Base-by-base conservation (phyloP, 129 eudicot species). In the Erigeron canadensis region DNA sequence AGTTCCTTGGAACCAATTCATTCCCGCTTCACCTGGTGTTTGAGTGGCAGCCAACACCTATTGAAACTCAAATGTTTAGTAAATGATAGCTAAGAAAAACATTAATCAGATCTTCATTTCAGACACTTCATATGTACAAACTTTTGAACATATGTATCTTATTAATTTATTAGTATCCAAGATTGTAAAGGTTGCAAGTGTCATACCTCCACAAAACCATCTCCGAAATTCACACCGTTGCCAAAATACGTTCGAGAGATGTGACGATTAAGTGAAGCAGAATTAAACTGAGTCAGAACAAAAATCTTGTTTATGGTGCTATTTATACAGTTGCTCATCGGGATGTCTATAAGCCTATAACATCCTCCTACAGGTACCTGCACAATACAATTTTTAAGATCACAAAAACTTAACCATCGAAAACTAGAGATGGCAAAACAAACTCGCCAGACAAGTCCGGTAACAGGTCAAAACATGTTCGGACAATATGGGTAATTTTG, bases 281-380 rank as follows among this genome's bases (percentile, higher is more conserved):
- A 94, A 74, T 94, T 94, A 84, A 85, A 94, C 62, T 94, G 98
- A 21, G 98, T 94, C 18, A 94, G 88, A 75, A 94, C 89, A 67
- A 87, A 94, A 13, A 94, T 83, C 83, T 89, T 94, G 85, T 89
- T 94, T 69, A 94, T 89, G 55, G 86, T 84, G 55, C 98, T 94
- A 81, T 94, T 94, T 48, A 94, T 84, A 72, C 98, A 94, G 73
- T 94, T 94, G 83, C 98, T 94, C 98, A 94, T 89, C 6, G 98
- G 98, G 67, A 94, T 89, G 79, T 94, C 98, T 51, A 94, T 94
- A 37, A 94, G 93, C 80, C 96, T 81, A 74, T 94, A 94, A 85
- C 98, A 94, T 66, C 98, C 98, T 65, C 96, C 98, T 62, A 94
- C 87, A 9, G 98, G 98, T 67, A 94, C 95, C 98, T 94, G 81